Evolutionary conservation across 768 basidiomycete species (phyloP).

Genomic region (Pleurotus djamor): DNA sequence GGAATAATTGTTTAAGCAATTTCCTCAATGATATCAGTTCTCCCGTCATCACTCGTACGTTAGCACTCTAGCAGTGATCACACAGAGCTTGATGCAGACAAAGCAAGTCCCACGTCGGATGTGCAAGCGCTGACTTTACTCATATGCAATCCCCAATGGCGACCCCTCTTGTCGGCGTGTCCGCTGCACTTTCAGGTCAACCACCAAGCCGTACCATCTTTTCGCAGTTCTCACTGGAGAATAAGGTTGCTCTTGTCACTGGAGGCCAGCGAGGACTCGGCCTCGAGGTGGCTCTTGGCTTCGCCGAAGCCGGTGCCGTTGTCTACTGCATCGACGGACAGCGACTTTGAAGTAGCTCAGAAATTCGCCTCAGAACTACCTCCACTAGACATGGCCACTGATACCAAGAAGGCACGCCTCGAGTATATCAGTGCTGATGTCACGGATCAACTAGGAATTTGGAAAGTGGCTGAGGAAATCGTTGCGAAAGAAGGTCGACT

Average conservation of each 20-base stretch:
- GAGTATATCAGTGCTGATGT: slow-evolving; percentile 58
- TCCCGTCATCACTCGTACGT: too few species aligned
- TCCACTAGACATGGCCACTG: neutral
- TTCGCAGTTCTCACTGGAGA: slow-evolving; percentile 31
- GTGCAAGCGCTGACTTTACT: too few species aligned
- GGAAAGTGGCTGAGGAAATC: slow-evolving; percentile 49
- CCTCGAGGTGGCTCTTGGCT: slow-evolving; percentile 54
- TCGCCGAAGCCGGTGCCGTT: slow-evolving; percentile 55
- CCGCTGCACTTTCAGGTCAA: slow-evolving; percentile 22
- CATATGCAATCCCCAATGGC: neutral
- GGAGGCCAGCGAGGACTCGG: slow-evolving; percentile 48
- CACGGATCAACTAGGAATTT: slow-evolving; percentile 46
- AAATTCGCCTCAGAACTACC: slow-evolving; percentile 37
- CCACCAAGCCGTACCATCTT: slow-evolving; percentile 29
- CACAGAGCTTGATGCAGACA: too few species aligned
- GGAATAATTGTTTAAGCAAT: too few species aligned
- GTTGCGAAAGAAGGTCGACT: slow-evolving; percentile 57
- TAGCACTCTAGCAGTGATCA: too few species aligned
- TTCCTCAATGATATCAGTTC: too few species aligned
- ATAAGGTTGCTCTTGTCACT: slow-evolving; percentile 34
- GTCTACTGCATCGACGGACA: slow-evolving; percentile 61
- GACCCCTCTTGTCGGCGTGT: slow-evolving; percentile 4
- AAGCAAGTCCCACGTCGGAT: too few species aligned
- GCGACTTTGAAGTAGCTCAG: slow-evolving; percentile 46
- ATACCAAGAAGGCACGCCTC: slow-evolving; percentile 23